Evolutionary conservation across 441 rosid species (phyloP), one percentile per base, ranked within the genome.

Genomic region (Erodium trifolium): DNA sequence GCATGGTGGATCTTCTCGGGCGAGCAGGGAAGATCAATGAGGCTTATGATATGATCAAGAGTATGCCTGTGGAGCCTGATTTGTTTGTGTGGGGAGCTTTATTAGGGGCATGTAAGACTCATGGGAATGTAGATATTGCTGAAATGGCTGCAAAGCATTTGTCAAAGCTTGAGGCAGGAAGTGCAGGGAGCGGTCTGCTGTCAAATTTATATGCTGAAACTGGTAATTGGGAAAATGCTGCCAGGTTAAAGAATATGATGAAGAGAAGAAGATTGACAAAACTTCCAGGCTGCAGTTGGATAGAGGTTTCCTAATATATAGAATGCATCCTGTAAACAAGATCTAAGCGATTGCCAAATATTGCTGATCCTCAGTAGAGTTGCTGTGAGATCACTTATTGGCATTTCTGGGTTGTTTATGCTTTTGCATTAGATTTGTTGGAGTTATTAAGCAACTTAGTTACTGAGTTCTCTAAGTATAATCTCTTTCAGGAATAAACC

Each of bases 81-180:
- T 13, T 87, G 65, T 93, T 87, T 73, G 95, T 83, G 0, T 89
- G 97, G 98, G 96, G 97, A 74, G 93, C 95, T 67, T 76, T 93
- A 47, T 75, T 89, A 49, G 96, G 97, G 67, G 96, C 93, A 10
- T 89, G 96, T 75, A 86, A 90, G 82, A 85, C 67, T 27, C 87
- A 91, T 66, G 88, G 89, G 62, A 77, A 88, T 69, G 70, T 86
- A 27, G 82, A 86, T 16, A 87, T 91, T 27, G 96, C 88, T 6
- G 77, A 74, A 70, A 59, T 84, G 43, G 95, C 97, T 3, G 86
- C 89, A 23, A 79, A 70, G 78, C 88, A 77, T 4, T 78, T 93
- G 72, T 75, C 79, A 17, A 73, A 84, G 78, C 86, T 93, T 18
- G 96, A 93, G 77, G 96, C 97, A 29, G 81, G 62, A 65, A 87